A percentile compares a stretch with the other conserved stretches of the same genome.
These are phyloP conservation scores for Trypanosoma platydactyli DNA, from an alignment of 208 protist genomes.

Conservation along the genomic window DNA sequence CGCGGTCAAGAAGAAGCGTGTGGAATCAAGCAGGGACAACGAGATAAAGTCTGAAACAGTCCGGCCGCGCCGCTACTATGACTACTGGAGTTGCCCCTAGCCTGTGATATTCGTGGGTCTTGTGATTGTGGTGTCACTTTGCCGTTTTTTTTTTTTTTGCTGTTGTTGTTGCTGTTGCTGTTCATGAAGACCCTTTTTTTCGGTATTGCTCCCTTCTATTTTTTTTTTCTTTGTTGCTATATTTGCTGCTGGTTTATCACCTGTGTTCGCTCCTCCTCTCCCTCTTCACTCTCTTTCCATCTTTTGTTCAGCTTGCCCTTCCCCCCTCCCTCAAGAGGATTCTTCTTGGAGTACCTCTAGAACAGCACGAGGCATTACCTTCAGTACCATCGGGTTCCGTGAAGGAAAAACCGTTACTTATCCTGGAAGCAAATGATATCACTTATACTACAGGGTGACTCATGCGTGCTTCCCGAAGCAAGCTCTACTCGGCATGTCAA, in stretches of 20 bases:
- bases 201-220: background rate
- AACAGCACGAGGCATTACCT: background rate
- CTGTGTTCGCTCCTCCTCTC: background rate
- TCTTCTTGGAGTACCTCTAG: background rate
- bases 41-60: background rate
- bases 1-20: background rate
- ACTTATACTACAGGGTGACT: background rate
- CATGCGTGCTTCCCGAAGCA: background rate
- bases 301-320: background rate
- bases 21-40: background rate
- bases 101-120: background rate
- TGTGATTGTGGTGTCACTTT: background rate
- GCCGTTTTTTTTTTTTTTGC: constrained; percentile 3
- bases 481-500: background rate
- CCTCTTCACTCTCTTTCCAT: constrained; percentile 2
- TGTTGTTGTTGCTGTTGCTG: background rate
- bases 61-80: constrained; percentile 12
- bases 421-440: too few species aligned
- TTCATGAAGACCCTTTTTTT: background rate
- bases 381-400: background rate
- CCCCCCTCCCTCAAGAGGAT: too few species aligned
- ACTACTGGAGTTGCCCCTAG: constrained; percentile 29
- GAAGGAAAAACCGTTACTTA: too few species aligned
- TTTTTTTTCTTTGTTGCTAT: background rate
- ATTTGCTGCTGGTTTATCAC: background rate